A percentile compares a stretch with the other conserved stretches of the same genome.
Conservation (phyloP, 1,284 basidiomycete genomes). For the Cryptococcus amylolentus region DNA sequence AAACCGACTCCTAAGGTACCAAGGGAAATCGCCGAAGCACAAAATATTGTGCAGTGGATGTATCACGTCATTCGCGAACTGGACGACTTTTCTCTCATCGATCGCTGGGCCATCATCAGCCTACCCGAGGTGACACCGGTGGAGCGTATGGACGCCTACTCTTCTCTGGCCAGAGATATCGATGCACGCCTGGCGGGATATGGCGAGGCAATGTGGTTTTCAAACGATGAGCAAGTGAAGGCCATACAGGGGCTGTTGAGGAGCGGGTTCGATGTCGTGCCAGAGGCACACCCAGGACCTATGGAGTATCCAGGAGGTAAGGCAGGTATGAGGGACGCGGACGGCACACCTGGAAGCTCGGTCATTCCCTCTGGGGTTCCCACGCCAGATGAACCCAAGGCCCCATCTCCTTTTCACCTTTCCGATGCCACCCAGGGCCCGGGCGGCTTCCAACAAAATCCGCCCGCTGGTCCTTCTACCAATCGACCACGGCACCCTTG, state of each 20-base stretch:
- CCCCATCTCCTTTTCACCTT: no score
- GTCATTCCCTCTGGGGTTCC: no score
- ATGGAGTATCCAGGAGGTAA: no score
- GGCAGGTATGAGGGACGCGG: no score
- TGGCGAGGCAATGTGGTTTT: conserved; percentile 19
- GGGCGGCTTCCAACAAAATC: no score
- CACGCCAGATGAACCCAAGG: no score
- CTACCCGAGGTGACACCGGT: conserved; percentile 18
- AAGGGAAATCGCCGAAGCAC: conserved; percentile 9
- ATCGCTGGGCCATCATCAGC: conserved; percentile 24
- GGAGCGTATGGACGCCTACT: conserved; percentile 14
- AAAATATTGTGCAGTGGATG: conserved; percentile 26
- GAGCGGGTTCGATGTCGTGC: conserved; percentile 8
- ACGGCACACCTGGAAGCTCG: no score
- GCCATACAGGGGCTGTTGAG: conserved; percentile 14
- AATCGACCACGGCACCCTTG: no score
- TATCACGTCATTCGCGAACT: conserved; percentile 19
- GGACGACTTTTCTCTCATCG: conserved; percentile 1
- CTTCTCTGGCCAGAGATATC: conserved; percentile 14
- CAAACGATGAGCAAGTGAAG: not conserved
- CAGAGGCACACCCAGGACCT: not conserved
- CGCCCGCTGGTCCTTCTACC: no score
- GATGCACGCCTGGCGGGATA: conserved; percentile 13
- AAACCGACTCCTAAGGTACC: not conserved
- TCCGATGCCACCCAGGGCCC: no score